These are phyloP conservation scores for Nepenthes alata DNA, from an alignment of 179 eudicot genomes.

Conservation along the genomic window DNA sequence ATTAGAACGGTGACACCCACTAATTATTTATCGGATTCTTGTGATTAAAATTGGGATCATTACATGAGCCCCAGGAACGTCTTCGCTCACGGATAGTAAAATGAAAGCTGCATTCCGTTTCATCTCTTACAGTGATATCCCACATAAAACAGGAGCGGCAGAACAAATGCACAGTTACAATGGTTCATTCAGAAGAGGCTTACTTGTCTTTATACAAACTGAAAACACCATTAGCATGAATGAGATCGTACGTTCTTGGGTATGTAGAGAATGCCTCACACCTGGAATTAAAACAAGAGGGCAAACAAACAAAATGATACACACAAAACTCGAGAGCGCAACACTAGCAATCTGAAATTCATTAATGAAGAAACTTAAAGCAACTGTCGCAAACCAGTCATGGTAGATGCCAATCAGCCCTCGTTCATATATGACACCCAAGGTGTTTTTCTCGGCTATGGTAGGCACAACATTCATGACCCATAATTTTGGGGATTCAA, in stretches of 20 bases:
- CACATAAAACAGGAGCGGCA: not conserved
- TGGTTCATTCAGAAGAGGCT: slow-evolving; percentile 11
- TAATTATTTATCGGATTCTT: not conserved
- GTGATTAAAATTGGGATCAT: no score
- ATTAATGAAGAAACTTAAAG: not conserved
- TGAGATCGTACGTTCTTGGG: slow-evolving; percentile 81
- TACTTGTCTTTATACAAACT: slow-evolving; percentile 71
- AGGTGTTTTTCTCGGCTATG: slow-evolving; percentile 51
- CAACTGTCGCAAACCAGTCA: slow-evolving; percentile 45
- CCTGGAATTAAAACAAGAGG: slow-evolving; percentile 24
- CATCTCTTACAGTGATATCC: no score
- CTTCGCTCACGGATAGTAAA: no score
- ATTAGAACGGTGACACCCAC: not conserved
- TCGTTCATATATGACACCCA: slow-evolving; percentile 63
- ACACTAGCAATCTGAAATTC: not conserved
- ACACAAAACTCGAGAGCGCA: no score
- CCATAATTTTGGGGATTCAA: slow-evolving; percentile 63
- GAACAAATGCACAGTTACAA: not conserved
- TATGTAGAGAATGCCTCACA: slow-evolving; percentile 88
- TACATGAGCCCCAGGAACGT: no score
- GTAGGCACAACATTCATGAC: slow-evolving; percentile 87
- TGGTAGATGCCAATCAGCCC: slow-evolving; percentile 78
- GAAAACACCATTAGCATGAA: slow-evolving; percentile 70
- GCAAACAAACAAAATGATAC: not conserved
- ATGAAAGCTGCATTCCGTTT: no score